Evolutionary conservation across 129 eudicot genomes (phyloP), one percentile per base, ranked within the genome.

Genomic region (Dittrichia graveolens): DNA sequence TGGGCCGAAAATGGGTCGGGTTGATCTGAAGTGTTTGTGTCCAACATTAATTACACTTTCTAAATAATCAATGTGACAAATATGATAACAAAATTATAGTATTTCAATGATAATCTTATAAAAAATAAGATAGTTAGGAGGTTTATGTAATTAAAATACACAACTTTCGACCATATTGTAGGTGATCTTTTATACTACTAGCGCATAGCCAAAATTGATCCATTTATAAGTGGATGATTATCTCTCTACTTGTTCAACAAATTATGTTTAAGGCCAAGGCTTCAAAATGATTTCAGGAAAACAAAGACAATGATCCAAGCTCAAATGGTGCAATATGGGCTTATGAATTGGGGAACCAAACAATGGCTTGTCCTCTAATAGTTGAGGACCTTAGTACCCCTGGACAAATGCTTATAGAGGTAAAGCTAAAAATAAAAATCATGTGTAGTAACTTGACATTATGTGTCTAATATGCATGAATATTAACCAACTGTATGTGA

Each of bases 351-450:
- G 92, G 87, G 38, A 84, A 85, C 60, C 78, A 84, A 67, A 38
- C 87, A 56, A 84, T 84, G 84, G 60, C 80, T 67, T 89, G 89
- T 75, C 98, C 98, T 2, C 61, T 93, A 73, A 74, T 79, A 40
- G 91, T 93, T 43, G 95, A 93, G 77, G 98, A 93, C 82, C 95
- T 87, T 65, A 63, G 80, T 31, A 73, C 68, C 37, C 96, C 88
- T 6, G 95, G 96, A 14, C 98, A 89, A 72, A 87, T 89, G 96
- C 92, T 84, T 49, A 90, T 93, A 59, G 87, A 90, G 91, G 98
- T 90, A 85, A 62, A 64, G 24, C 16, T 59, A 46, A 75, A 69
- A 69, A 14, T n/a, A 38, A 48, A 18, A 16, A 4, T 53, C 59
- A 53, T 5, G 7, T 53, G 59, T 15, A 37, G 15, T 44, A 19